These are phyloP conservation scores for Draba incana DNA, from an alignment of 345 rosid species.

Conservation along the genomic window DNA sequence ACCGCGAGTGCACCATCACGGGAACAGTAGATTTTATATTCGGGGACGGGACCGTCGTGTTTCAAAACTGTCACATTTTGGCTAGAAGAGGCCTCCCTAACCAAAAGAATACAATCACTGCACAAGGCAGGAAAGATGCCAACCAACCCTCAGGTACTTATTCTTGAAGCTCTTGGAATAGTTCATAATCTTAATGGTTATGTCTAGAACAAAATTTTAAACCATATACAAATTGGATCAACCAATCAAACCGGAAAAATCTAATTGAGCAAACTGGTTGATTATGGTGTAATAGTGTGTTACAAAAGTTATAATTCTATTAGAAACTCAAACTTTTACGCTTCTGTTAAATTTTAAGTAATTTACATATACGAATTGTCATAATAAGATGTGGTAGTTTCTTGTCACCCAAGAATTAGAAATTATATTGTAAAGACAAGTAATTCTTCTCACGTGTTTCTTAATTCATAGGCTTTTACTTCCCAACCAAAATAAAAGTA, in stretches of 20 bases:
- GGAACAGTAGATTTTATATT: slow-evolving; percentile 93
- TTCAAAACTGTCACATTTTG: slow-evolving; percentile 79
- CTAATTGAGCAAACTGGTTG: slow-evolving; percentile 46
- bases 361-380: neutral
- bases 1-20: slow-evolving; percentile 71
- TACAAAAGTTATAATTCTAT: too few species aligned
- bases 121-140: slow-evolving; percentile 75
- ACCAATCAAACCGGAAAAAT: slow-evolving; percentile 38
- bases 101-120: slow-evolving; percentile 87
- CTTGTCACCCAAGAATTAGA: slow-evolving; percentile 1
- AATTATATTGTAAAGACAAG: neutral
- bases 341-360: neutral
- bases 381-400: neutral
- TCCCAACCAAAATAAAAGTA: neutral
- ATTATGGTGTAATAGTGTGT: slow-evolving; percentile 36
- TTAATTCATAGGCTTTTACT: neutral
- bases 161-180: slow-evolving; percentile 16
- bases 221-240: slow-evolving; percentile 17
- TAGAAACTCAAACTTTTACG: neutral
- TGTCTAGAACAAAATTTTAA: too few species aligned
- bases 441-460: neutral
- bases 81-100: slow-evolving; percentile 61
- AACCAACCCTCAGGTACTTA: slow-evolving; percentile 71
- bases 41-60: slow-evolving; percentile 73
- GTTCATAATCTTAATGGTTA: neutral